phyloP scores from a whole-genome alignment of 345 rosid genomes.

The Populus ilicifolia region DNA sequence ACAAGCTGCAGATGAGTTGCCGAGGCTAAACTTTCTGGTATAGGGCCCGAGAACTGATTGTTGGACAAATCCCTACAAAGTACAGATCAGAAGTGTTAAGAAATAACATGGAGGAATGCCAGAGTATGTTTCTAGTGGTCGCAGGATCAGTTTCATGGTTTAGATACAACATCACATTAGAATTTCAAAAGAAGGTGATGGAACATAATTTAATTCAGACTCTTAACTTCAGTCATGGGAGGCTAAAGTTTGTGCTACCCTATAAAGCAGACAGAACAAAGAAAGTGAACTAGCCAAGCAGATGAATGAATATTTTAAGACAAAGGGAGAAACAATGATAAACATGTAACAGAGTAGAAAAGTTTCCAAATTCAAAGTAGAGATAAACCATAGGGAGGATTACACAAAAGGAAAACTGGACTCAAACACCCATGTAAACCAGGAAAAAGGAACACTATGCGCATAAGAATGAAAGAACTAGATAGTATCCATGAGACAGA shows the following conservation, averaged over 20 bases:
- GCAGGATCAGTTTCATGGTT: background rate
- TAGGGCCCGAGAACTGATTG: conserved; percentile 73
- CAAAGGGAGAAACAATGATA: background rate
- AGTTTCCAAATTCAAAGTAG: background rate
- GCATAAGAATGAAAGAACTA: background rate
- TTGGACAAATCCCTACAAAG: conserved; percentile 74
- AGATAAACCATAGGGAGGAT: background rate
- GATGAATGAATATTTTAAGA: background rate
- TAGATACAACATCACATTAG: background rate
- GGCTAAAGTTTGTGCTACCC: background rate
- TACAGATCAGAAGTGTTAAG: background rate
- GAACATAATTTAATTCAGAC: background rate
- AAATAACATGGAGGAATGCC: background rate
- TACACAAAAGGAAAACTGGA: background rate
- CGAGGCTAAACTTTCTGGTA: conserved; percentile 72
- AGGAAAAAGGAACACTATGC: background rate
- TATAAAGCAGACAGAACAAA: background rate
- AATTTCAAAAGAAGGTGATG: background rate
- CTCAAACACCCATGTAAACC: background rate
- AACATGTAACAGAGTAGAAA: background rate
- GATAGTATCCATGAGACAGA: background rate
- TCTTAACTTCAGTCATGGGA: background rate
- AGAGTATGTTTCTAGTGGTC: background rate
- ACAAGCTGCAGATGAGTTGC: conserved; percentile 62
- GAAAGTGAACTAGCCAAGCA: background rate